phyloP scores from a whole-genome alignment of 441 rosid genomes.

The Syzygium malaccense region DNA sequence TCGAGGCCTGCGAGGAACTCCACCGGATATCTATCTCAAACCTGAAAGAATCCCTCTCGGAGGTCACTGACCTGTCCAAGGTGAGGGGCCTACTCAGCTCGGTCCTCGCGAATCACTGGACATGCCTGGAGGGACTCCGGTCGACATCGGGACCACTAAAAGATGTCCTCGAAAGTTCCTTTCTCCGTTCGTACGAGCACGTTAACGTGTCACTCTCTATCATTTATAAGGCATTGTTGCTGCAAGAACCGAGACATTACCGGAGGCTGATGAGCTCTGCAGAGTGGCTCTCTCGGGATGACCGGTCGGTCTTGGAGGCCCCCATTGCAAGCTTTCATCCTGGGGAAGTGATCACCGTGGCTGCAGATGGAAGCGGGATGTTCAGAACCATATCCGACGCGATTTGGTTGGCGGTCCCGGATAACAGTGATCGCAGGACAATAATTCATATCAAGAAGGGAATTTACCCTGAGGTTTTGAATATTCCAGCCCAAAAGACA shows the following conservation, averaged over 20 bases:
- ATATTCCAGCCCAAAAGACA: conserved; percentile 35
- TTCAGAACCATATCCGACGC: conserved; percentile 59
- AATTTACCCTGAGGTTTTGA: conserved; percentile 54
- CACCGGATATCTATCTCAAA: conserved; percentile 50
- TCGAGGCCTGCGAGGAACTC: conserved; percentile 74
- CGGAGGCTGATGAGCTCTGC: not conserved
- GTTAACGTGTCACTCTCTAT: conserved; percentile 64
- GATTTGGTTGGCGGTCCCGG: conserved; percentile 46
- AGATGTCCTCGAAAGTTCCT: conserved; percentile 34
- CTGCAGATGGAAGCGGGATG: conserved; percentile 68
- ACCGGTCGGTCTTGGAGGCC: conserved; percentile 39
- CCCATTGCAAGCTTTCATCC: conserved; percentile 29
- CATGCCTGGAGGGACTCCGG: conserved; percentile 74
- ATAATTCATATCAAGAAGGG: conserved; percentile 53
- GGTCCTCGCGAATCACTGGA: conserved; percentile 68
- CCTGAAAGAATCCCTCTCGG: conserved; percentile 39
- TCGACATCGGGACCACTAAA: conserved; percentile 58
- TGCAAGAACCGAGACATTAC: not conserved
- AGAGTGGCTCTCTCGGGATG: conserved; percentile 38
- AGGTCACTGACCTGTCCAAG: conserved; percentile 27
- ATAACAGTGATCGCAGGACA: conserved; percentile 37
- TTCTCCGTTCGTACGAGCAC: conserved; percentile 44
- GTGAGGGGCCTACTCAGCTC: conserved; percentile 64
- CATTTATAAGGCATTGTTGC: conserved; percentile 23
- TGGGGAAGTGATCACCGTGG: conserved; percentile 46